phyloP scores from a whole-genome alignment of 805 yeast species.

The Phaffomyces opuntiae region DNA sequence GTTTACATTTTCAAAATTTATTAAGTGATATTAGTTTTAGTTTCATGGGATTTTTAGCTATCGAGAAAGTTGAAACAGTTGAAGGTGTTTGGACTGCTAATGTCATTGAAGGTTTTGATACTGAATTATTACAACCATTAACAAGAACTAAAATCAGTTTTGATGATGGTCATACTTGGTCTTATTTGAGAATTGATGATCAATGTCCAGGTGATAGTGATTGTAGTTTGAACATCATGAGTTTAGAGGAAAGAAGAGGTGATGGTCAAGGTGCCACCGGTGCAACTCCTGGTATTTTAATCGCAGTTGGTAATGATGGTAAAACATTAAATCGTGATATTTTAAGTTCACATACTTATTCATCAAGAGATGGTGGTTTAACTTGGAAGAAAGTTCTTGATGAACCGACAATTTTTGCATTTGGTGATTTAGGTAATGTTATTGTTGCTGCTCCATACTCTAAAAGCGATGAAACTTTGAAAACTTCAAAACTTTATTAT shows the following conservation, averaged over 20 bases:
- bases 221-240: constrained; percentile 30
- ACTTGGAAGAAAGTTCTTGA: constrained; percentile 56
- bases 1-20: constrained; percentile 42
- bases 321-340: constrained; percentile 10
- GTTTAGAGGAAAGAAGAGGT: constrained; percentile 27
- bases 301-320: constrained; percentile 37
- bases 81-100: constrained; percentile 64
- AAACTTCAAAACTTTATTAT: constrained; percentile 34
- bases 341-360: constrained; percentile 37
- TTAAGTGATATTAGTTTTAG: constrained; percentile 31
- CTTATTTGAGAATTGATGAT: constrained; percentile 22
- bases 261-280: constrained; percentile 24
- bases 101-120: constrained; percentile 18
- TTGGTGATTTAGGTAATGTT: constrained; percentile 78
- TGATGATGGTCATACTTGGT: constrained; percentile 35
- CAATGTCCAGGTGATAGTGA: constrained; percentile 23
- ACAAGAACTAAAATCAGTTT: constrained; percentile 29
- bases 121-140: constrained; percentile 12
- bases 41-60: constrained; percentile 25
- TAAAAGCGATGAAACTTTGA: constrained; percentile 25
- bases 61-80: constrained; percentile 38
- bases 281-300: constrained; percentile 37
- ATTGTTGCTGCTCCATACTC: constrained; percentile 42
- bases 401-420: constrained; percentile 45
- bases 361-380: constrained; percentile 77